Base-by-base conservation (phyloP, 1,139 yeast genomes). In the Geotrichum europaeum region DNA sequence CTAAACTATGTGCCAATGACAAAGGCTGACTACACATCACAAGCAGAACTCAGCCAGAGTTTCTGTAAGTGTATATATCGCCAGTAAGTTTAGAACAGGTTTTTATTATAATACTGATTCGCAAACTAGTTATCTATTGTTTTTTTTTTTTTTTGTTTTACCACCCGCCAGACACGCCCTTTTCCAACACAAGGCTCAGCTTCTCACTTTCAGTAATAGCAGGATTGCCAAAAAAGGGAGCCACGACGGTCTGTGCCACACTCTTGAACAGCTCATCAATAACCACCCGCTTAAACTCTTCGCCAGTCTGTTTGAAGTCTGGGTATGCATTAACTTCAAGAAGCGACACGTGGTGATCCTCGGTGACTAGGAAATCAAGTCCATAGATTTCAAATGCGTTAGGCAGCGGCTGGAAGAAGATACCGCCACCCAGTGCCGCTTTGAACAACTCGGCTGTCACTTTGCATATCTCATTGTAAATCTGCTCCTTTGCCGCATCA, bases 271-370 rank as follows among this genome's bases (percentile, higher is more conserved):
- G 63, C 2, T 71, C 72, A 34, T 67, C 65, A 51, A 61, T 61
- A 36, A 94, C 89, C 32, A 92, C 69, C 1, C 69, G 77, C 69
- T 87, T 87, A 68, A 94, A 78, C 6, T 81, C 86, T 22, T 77
- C 82, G 13, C 99, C 99, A 0, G 98, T 94, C 74, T 94, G 99
- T 70, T 91, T 91, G 75, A 94, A 94, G 71, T 94, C 99, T 0
- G 99, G 99, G 71, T 87, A 94, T 10, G 98, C 87, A 70, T 94
- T 94, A 55, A 91, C 89, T 72, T 94, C 99, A 49, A 94, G 76
- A 51, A 94, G 73, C 55, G 78, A 78, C 3, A 88, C 94, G 10
- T 77, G 70, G 36, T 73, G 72, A 51, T 84, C 77, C 1, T 76
- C 77, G 65, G 84, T 85, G 9, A 94, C 88, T 63, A 94, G 74